Evolutionary conservation across 768 basidiomycete genomes (phyloP).

Genomic region (Holtermannia corniformis): DNA sequence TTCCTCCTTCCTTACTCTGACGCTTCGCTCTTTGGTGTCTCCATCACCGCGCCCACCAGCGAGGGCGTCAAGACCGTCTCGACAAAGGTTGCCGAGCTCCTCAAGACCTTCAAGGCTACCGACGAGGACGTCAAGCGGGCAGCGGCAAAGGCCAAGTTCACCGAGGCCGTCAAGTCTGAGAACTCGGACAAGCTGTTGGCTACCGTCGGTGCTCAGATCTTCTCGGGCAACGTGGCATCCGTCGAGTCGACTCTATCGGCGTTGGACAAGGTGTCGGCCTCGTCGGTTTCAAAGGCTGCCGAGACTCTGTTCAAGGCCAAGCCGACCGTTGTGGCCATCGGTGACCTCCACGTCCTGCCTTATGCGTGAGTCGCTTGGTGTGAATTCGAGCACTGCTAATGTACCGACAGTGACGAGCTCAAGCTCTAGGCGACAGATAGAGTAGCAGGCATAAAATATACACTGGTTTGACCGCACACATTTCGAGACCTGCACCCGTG

Average conservation of each 20-base stretch:
- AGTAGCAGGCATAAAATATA: constrained; percentile 3
- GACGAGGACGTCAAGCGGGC: constrained; percentile 69
- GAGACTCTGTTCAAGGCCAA: constrained; percentile 60
- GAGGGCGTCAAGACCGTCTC: constrained; percentile 49
- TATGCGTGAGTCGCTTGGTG: constrained; percentile 46
- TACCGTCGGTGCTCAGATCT: constrained; percentile 56
- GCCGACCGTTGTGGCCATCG: constrained; percentile 80
- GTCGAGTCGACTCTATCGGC: constrained; percentile 57
- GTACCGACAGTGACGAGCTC: constrained; percentile 30
- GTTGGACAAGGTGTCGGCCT: constrained; percentile 59
- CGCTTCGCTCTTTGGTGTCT: constrained; percentile 73
- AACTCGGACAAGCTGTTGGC: constrained; percentile 56
- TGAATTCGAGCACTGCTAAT: neutral
- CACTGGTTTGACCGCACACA: too few relatives aligned
- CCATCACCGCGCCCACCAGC: constrained; percentile 60
- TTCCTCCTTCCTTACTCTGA: constrained; percentile 86
- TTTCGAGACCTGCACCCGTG: too few relatives aligned
- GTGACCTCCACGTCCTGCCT: constrained; percentile 65
- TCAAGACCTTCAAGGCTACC: constrained; percentile 57
- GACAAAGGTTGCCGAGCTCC: constrained; percentile 52
- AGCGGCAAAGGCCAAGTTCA: constrained; percentile 78
- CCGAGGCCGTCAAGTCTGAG: constrained; percentile 61
- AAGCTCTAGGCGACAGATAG: constrained; percentile 18
- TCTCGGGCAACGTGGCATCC: constrained; percentile 52
- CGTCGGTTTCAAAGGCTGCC: constrained; percentile 50